Conservation (phyloP, 352 stramenopile species). For the Phytophthora nicotianae region DNA sequence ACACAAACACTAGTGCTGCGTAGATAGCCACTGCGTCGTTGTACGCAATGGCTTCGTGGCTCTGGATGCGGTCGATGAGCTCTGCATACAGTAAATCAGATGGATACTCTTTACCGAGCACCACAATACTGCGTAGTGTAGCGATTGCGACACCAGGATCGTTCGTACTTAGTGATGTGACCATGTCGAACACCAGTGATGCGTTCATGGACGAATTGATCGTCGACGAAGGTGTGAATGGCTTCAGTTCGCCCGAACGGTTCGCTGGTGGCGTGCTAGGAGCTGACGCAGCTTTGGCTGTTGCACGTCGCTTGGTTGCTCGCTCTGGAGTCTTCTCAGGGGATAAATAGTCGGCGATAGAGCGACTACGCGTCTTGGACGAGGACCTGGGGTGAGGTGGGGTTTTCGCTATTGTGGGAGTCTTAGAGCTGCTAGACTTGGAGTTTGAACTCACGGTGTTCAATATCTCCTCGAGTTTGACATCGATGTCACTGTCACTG, state of each 20-base stretch:
- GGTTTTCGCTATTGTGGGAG: conserved; percentile 5
- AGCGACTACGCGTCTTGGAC: conserved; percentile 24
- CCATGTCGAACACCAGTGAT: conserved; percentile 84
- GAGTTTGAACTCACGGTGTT: conserved; percentile 10
- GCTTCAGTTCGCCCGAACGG: conserved; percentile 43
- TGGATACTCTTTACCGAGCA: conserved; percentile 83
- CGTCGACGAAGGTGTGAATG: conserved; percentile 61
- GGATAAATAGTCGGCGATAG: conserved; percentile 27
- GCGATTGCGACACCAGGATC: conserved; percentile 79
- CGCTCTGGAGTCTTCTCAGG: conserved; percentile 20
- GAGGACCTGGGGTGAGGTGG: conserved; percentile 14
- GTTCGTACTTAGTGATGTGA: conserved; percentile 84
- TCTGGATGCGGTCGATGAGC: conserved; percentile 82
- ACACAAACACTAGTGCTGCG: conserved; percentile 81
- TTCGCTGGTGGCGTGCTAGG: conserved; percentile 23
- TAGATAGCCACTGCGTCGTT: conserved; percentile 78
- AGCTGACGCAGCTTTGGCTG: conserved; percentile 9
- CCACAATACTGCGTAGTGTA: conserved; percentile 79
- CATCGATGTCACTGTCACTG: conserved; percentile 39
- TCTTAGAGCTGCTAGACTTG: conserved; percentile 16
- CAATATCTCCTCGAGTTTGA: conserved; percentile 39
- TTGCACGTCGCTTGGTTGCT: conserved; percentile 43
- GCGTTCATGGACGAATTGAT: conserved; percentile 81
- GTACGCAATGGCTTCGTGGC: conserved; percentile 70
- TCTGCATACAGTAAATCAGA: conserved; percentile 82